A percentile compares a stretch with the other conserved stretches of the same genome.
phyloP scores from a whole-genome alignment of 176 grass and related monocot species.

The Tillandsia fasciculata region DNA sequence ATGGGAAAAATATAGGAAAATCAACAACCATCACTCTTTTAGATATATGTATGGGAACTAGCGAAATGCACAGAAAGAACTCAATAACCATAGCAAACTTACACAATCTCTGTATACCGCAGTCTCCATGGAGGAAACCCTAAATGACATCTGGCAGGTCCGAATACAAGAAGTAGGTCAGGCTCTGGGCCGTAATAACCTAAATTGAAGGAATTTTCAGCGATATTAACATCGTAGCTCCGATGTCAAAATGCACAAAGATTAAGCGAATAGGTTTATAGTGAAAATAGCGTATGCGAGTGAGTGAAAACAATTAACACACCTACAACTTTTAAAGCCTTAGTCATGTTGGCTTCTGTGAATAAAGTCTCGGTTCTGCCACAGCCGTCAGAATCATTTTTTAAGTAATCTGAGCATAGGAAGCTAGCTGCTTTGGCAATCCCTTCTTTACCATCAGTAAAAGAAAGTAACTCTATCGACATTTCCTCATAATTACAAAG shows the following conservation, averaged over 20 bases:
- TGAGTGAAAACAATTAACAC: conserved; percentile 13
- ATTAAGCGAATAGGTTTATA: conserved; percentile 11
- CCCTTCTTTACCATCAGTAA: conserved; percentile 78
- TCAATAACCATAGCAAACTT: conserved; percentile 23
- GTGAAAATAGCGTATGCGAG: conserved; percentile 14
- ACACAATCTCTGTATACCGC: conserved; percentile 94
- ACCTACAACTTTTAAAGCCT: conserved; percentile 66
- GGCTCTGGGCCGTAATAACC: conserved; percentile 78
- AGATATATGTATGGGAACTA: background rate
- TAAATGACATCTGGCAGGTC: conserved; percentile 75
- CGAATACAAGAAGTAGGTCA: conserved; percentile 84
- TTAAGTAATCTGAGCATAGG: conserved; percentile 42
- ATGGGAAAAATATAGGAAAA: background rate
- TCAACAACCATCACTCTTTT: background rate
- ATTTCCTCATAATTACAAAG: conserved; percentile 31
- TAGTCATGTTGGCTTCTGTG: conserved; percentile 54
- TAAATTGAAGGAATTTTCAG: conserved; percentile 22
- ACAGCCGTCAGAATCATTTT: conserved; percentile 24
- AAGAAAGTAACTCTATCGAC: conserved; percentile 55
- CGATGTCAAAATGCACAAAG: background rate
- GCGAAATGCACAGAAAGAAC: background rate
- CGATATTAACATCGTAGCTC: background rate
- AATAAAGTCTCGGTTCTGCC: conserved; percentile 27
- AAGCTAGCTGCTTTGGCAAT: conserved; percentile 84
- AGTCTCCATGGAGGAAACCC: conserved; percentile 96